Base-by-base conservation (phyloP, 768 basidiomycete genomes). In the Chalciporus chontae region DNA sequence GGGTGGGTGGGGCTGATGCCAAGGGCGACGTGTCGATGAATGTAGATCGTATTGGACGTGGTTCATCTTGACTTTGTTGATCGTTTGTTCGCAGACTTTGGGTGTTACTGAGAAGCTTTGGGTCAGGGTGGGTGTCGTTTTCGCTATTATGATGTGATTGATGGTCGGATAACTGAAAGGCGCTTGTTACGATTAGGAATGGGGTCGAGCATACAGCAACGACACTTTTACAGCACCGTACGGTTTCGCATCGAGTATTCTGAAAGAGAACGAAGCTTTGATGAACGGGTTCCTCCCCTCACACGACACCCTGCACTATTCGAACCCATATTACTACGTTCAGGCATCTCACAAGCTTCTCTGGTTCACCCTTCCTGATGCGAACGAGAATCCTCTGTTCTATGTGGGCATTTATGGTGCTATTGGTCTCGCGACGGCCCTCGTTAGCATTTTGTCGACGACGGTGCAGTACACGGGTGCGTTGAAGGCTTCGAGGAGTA, bases 381-480 rank as follows among this genome's bases (percentile, higher is more conserved):
- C 81, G 0, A 65, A 75, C 13, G 72, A 78, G 17, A 76, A 83
- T 34, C 88, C 88, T 0, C 60, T 87, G 55, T 89, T 87, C 69
- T 90, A 87, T 52, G 75, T 90, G 38, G 77, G 77, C 0, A 63
- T 88, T 18, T 89, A 85, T 55, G 82, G 82, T 0, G 72, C 72
- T 0, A 83, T 90, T 52, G 80, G 83, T 1, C 51, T 85, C 6
- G 59, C 60, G 13, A 73, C 73, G 31, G 80, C 77, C 0, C 17
- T 81, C 5, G 67, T 79, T 24, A 74, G 70, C 40, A 68, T 84
- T 5, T 41, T 70, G 8, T 74, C 78, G 15, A 69, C 69, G 15
- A 66, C 73, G 18, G 77, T 78, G 1, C 84, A 87, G 61, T 84
- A 78, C 56, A 80, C 79, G 0, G 87, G 84, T 36, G 59, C 61